Evolutionary conservation across 139 green algal species (phyloP), one percentile per base, ranked within the genome.

Genomic region (Yamagishiella unicocca): DNA sequence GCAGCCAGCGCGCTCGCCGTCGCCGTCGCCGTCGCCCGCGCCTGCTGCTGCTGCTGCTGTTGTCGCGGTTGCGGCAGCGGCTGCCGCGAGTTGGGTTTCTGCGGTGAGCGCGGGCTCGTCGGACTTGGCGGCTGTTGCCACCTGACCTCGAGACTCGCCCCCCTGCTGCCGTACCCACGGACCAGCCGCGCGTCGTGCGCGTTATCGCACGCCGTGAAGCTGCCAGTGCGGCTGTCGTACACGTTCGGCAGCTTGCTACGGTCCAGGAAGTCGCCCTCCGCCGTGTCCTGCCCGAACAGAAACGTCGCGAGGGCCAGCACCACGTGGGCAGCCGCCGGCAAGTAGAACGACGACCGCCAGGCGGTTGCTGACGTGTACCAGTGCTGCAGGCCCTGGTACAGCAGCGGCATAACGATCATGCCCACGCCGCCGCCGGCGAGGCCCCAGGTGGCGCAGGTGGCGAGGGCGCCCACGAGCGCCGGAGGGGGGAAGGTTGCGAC

Each of bases 371-470:
- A 7, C 31, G n/a, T 14, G n/a, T 38, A 3, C 4, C 31, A n/a
- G 64, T 24, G 1, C 64, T 38, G n/a, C 64, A 40, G 29, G 31
- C 2, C 64, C 1, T 10, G 1, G 31, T 24, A 21, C 25, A 72
- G 64, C 84, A 96, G 89, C 12, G 97, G 96, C 96, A 98, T 97
- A 10, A 98, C 71, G 73, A 99, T 89, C 86, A 98, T 94, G 1
- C 95, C 97, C 24, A 95, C 84, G 45, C 96, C 96, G 29, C 92
- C 96, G 76, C 94, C 94, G 45, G 95, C 87, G 92, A 98, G 98
- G 76, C 96, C 96, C 96, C 95, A 97, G 68, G 96, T 95, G 62
- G 91, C 96, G 37, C 21, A 31, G 27, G 33, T 37, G 53, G 54
- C 77, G 54, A 3, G 5, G 35, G 43, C 73, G n/a, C 38, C 21